A percentile compares a stretch with the other conserved stretches of the same genome.
phyloP scores from a whole-genome alignment of 805 yeast species.

The Candida boidinii region DNA sequence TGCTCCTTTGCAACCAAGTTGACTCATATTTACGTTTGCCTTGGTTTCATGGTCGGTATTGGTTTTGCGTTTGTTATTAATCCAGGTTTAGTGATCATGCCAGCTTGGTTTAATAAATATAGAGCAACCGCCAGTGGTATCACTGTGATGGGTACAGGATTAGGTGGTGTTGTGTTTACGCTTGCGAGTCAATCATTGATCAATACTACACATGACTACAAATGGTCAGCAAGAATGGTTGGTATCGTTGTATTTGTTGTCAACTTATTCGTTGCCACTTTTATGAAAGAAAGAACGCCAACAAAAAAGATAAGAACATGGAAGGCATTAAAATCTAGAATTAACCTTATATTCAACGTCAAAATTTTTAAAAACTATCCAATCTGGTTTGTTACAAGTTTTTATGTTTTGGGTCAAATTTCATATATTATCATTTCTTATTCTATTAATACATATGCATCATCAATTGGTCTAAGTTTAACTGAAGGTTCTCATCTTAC shows the following conservation, averaged over 20 bases:
- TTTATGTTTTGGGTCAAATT: constrained; percentile 22
- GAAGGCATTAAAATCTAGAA: constrained; percentile 9
- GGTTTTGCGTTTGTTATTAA: constrained; percentile 41
- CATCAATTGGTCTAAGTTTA: constrained; percentile 36
- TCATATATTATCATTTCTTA: constrained; percentile 31
- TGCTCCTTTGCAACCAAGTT: constrained; percentile 40
- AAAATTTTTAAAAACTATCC: constrained; percentile 13
- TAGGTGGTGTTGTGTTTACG: constrained; percentile 34
- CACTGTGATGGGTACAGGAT: constrained; percentile 32
- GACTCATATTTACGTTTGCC: constrained; percentile 45
- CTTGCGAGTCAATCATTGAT: constrained; percentile 28
- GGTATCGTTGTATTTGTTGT: constrained; percentile 29
- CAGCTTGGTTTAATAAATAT: constrained; percentile 50
- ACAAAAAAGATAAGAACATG: constrained; percentile 10
- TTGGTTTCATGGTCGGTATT: constrained; percentile 44
- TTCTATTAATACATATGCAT: constrained; percentile 40
- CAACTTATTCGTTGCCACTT: constrained; percentile 25
- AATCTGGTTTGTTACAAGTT: constrained; percentile 19
- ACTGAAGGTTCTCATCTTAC: constrained; percentile 38
- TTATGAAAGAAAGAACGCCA: constrained; percentile 13
- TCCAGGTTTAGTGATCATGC: constrained; percentile 40
- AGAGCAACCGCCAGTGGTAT: constrained; percentile 35
- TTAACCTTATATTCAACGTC: constrained; percentile 5
- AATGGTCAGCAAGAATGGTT: constrained; percentile 38
- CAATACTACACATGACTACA: constrained; percentile 32